Conservation (phyloP, 129 eudicot genomes). For the Saposhnikovia divaricata region DNA sequence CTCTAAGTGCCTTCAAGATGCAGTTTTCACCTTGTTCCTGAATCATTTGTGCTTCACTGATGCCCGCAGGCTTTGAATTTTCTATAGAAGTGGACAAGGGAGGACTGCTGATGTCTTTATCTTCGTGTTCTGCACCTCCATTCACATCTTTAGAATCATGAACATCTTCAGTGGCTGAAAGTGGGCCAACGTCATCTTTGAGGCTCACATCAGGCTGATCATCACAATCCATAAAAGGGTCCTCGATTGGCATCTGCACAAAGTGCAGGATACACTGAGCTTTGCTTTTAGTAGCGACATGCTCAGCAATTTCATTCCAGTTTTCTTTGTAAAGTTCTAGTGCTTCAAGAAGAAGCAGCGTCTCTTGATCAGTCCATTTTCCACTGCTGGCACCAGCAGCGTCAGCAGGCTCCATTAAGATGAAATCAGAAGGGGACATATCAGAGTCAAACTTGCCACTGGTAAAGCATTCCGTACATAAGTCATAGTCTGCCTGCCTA, state of each 20-base stretch:
- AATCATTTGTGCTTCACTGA: constrained; percentile 21
- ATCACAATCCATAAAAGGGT: constrained; percentile 54
- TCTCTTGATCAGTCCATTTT: constrained; percentile 98
- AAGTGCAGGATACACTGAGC: constrained; percentile 96
- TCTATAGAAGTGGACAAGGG: constrained; percentile 42
- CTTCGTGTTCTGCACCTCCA: constrained; percentile 29
- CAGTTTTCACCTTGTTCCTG: constrained; percentile 36
- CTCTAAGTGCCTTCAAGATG: constrained; percentile 77
- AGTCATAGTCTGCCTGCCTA: constrained; percentile 97
- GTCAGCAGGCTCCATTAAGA: constrained; percentile 95
- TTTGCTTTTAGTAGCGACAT: constrained; percentile 96
- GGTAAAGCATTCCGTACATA: constrained; percentile 89
- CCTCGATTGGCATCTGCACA: constrained; percentile 97
- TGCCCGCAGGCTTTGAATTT: constrained; percentile 30
- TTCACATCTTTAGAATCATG: constrained; percentile 31
- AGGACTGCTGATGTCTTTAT: constrained; percentile 21
- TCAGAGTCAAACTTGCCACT: constrained; percentile 81
- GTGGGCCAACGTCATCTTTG: constrained; percentile 35
- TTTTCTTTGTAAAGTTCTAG: constrained; percentile 79
- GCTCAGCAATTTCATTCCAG: constrained; percentile 99
- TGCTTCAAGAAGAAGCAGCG: constrained; percentile 95
- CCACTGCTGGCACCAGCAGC: constrained; percentile 89
- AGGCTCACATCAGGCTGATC: constrained; percentile 27
- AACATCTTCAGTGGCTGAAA: constrained; percentile 19
- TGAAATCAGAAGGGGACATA: constrained; percentile 95